A percentile compares a stretch with the other conserved stretches of the same genome.
These are phyloP conservation scores for Arachis stenosperma DNA, from an alignment of 306 rosid genomes.

Conservation along the genomic window DNA sequence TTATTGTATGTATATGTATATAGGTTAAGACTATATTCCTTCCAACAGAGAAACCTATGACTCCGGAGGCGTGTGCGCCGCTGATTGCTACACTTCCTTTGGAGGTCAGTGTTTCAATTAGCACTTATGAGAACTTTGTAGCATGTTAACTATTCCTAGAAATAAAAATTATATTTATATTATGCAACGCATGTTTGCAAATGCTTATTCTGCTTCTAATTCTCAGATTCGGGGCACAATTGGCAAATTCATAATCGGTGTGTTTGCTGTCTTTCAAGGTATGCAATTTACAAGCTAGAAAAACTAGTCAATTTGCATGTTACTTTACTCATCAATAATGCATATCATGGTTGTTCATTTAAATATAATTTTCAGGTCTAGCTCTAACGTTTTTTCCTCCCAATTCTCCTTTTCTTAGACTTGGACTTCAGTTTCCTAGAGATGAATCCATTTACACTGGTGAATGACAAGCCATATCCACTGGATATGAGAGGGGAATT, in stretches of 20 bases:
- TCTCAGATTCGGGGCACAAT: conserved; percentile 71
- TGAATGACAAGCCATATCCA: conserved; percentile 79
- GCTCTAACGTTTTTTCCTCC: conserved; percentile 27
- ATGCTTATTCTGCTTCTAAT: conserved; percentile 36
- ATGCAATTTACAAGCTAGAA: conserved; percentile 36
- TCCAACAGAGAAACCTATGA: conserved; percentile 69
- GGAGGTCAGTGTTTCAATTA: conserved; percentile 59
- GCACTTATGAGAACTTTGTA: not conserved
- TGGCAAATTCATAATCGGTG: conserved; percentile 69
- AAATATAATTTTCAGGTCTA: conserved; percentile 18
- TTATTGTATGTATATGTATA: not conserved
- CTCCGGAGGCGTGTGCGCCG: conserved; percentile 74
- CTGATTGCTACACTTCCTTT: conserved; percentile 84
- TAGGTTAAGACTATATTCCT: conserved; percentile 80
- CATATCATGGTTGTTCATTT: not conserved
- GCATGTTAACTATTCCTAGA: conserved; percentile 20
- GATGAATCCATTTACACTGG: conserved; percentile 87
- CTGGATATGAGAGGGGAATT: conserved; percentile 91
- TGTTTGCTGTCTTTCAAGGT: conserved; percentile 86
- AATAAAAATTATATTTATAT: not conserved
- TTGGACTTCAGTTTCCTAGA: conserved; percentile 83
- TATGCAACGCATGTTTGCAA: conserved; percentile 21
- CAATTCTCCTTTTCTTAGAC: conserved; percentile 51
- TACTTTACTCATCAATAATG: not conserved
- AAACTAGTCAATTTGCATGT: conserved; percentile 20